Evolutionary conservation across 2,329 filamentous ascomycete genomes (phyloP).

Genomic region (Cryoendolithus antarcticus): DNA sequence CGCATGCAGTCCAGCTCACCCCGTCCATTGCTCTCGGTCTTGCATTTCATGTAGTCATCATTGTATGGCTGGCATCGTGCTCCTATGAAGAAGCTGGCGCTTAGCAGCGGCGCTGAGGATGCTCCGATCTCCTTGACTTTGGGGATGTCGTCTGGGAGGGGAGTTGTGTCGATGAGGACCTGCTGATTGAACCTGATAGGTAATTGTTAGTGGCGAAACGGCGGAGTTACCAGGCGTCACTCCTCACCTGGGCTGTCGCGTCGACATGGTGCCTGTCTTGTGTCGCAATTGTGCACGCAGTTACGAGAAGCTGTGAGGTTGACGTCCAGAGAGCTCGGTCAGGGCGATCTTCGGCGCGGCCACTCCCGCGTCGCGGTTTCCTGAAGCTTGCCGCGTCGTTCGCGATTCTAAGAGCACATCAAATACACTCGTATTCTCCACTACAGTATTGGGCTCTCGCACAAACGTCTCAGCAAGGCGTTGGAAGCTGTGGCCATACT

Average conservation of each 20-base stretch:
- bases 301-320: too few species aligned
- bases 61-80: slow-evolving; percentile 91
- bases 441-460: too few species aligned
- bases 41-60: slow-evolving; percentile 99
- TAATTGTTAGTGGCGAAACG: too few species aligned
- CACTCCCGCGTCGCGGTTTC: too few species aligned
- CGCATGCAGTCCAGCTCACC: slow-evolving; percentile 92
- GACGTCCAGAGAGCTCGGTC: too few species aligned
- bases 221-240: too few species aligned
- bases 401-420: too few species aligned
- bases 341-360: too few species aligned
- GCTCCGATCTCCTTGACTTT: slow-evolving; percentile 87
- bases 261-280: slow-evolving; percentile 40
- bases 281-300: not conserved
- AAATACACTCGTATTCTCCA: too few species aligned
- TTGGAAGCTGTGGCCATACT: too few species aligned
- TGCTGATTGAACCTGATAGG: slow-evolving; percentile 63
- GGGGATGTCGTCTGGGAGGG: slow-evolving; percentile 82
- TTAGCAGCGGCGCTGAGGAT: slow-evolving; percentile 82
- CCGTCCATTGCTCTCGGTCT: slow-evolving; percentile 79
- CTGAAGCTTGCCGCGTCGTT: too few species aligned
- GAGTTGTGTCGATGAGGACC: slow-evolving; percentile 88
- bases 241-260: slow-evolving; percentile 48
- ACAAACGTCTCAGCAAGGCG: too few species aligned
- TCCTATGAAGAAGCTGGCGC: slow-evolving; percentile 92